Evolutionary conservation across 2,329 filamentous ascomycete genomes (phyloP).

Genomic region (Sarocladiaceae sp.): DNA sequence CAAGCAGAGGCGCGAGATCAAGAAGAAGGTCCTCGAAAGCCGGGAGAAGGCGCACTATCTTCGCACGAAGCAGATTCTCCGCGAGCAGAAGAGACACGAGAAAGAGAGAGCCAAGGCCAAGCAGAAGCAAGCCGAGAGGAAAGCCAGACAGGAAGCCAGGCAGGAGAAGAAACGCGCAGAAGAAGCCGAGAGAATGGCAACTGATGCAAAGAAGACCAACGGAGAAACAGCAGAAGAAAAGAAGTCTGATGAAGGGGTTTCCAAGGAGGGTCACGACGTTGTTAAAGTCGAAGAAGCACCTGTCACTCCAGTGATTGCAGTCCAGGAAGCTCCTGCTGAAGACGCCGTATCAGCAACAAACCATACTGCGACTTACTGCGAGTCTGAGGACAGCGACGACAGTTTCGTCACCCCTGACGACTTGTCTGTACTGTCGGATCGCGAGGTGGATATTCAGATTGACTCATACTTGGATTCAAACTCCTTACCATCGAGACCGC

Average conservation of each 20-base stretch:
- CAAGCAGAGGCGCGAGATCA: conserved; percentile 28
- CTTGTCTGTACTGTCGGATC: conserved; percentile 35
- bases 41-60: conserved; percentile 31
- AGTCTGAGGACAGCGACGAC: conserved; percentile 21
- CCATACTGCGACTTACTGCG: conserved; percentile 9
- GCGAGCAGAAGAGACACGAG: conserved; percentile 19
- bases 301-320: background rate
- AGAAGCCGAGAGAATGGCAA: conserved; percentile 7
- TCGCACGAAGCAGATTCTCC: conserved; percentile 32
- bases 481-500: background rate
- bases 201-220: conserved; percentile 17
- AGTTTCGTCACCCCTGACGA: conserved; percentile 25
- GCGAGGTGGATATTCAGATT: conserved; percentile 31
- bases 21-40: conserved; percentile 38
- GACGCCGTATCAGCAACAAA: background rate
- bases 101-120: conserved; percentile 82
- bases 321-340: background rate
- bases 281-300: background rate
- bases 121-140: conserved; percentile 59
- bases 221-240: conserved; percentile 15
- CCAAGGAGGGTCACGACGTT: background rate
- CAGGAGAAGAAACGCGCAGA: conserved; percentile 17
- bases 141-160: conserved; percentile 15
- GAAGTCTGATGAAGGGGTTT: conserved; percentile 12
- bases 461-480: conserved; percentile 13